A percentile compares a stretch with the other conserved stretches of the same genome.
phyloP scores from a whole-genome alignment of 768 basidiomycete species.

The Tulasnella sp. region DNA sequence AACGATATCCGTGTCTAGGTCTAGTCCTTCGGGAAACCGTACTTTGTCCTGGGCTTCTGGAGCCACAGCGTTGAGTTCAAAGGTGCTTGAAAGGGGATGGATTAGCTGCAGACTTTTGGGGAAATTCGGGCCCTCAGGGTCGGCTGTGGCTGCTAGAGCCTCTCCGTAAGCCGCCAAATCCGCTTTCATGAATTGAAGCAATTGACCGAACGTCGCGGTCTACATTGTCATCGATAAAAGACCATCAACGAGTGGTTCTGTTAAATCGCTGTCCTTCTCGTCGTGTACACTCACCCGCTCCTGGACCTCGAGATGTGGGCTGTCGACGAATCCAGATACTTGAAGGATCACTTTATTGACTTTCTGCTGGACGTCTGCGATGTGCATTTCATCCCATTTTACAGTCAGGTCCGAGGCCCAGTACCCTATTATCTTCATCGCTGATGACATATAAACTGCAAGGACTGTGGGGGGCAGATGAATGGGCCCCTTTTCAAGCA shows the following conservation, averaged over 20 bases:
- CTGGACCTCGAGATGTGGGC: constrained; percentile 81
- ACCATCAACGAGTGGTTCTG: neutral
- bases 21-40: constrained; percentile 74
- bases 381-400: constrained; percentile 58
- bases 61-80: constrained; percentile 86
- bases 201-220: constrained; percentile 76
- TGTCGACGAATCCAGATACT: constrained; percentile 56
- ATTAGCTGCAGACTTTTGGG: constrained; percentile 90
- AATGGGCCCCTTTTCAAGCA: constrained; percentile 58
- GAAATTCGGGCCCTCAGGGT: constrained; percentile 48
- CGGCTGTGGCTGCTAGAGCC: constrained; percentile 42
- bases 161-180: constrained; percentile 61
- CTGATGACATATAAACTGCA: constrained; percentile 76
- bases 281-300: constrained; percentile 64
- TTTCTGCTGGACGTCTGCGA: constrained; percentile 54
- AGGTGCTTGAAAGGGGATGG: constrained; percentile 65
- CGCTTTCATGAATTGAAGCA: constrained; percentile 71
- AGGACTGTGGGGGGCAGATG: constrained; percentile 59
- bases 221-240: constrained; percentile 35
- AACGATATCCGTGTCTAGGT: constrained; percentile 83
- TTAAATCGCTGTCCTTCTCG: neutral
- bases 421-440: constrained; percentile 79
- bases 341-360: constrained; percentile 61
- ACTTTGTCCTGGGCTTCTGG: constrained; percentile 75
- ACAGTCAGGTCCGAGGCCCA: constrained; percentile 76